These are phyloP conservation scores for Chalciporus sp. DNA, from an alignment of 1,284 basidiomycete genomes.

Conservation along the genomic window DNA sequence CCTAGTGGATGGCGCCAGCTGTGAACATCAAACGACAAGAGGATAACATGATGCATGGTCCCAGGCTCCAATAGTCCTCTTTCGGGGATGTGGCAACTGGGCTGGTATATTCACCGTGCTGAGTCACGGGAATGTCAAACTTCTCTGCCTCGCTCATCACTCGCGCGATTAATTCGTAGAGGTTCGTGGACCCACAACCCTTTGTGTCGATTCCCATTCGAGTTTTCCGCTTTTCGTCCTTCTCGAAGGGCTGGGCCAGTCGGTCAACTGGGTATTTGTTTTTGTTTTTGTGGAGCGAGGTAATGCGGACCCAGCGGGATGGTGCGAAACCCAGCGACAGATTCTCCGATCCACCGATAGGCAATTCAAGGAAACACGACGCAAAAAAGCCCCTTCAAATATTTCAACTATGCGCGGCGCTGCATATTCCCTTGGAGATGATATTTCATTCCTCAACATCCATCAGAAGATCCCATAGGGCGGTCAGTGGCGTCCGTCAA, in stretches of 20 bases:
- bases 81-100: constrained; percentile 17
- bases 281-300: constrained; percentile 20
- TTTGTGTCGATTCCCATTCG: not conserved
- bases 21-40: constrained; percentile 1
- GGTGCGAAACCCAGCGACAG: constrained; percentile 25
- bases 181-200: constrained; percentile 13
- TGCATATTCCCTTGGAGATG: not conserved
- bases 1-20: constrained; percentile 1
- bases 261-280: constrained; percentile 20
- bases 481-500: constrained; percentile 6
- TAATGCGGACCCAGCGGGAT: not conserved
- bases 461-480: not conserved
- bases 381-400: constrained; percentile 4
- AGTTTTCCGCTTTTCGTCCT: constrained; percentile 2
- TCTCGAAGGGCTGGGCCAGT: constrained; percentile 6
- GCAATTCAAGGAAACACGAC: constrained; percentile 2
- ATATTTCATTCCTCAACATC: constrained; percentile 3
- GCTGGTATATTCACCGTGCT: constrained; percentile 13
- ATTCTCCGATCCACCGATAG: constrained; percentile 24
- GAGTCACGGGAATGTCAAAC: constrained; percentile 20
- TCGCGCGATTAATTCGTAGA: constrained; percentile 18
- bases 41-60: constrained; percentile 7
- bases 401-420: not conserved
- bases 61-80: constrained; percentile 13
- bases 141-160: constrained; percentile 26